Evolutionary conservation across 768 basidiomycete species (phyloP).

Genomic region (Collybiopsis luxurians): DNA sequence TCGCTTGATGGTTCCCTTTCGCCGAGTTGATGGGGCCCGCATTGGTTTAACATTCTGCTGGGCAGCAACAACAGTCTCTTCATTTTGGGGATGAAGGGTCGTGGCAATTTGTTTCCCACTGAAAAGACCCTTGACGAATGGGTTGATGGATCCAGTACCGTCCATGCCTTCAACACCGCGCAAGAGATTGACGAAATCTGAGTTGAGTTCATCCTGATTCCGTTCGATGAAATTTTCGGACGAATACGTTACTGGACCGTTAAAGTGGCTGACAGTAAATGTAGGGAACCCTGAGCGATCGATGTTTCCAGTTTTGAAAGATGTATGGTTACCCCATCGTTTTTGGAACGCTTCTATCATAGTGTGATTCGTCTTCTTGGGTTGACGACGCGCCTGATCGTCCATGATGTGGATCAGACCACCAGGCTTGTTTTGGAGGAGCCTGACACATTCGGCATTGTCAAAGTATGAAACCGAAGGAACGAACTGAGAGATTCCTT

Average conservation of each 20-base stretch:
- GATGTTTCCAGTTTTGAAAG: constrained; percentile 78
- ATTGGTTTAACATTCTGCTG: constrained; percentile 94
- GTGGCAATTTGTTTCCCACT: constrained; percentile 87
- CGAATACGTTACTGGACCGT: constrained; percentile 89
- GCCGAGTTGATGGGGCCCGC: constrained; percentile 85
- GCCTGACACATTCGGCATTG: constrained; percentile 84
- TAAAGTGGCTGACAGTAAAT: constrained; percentile 91
- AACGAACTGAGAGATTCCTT: constrained; percentile 71
- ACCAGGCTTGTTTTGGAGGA: constrained; percentile 83
- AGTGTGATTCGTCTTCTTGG: constrained; percentile 89
- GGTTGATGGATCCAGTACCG: constrained; percentile 78
- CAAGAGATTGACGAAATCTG: constrained; percentile 89
- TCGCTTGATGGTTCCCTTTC: constrained; percentile 72
- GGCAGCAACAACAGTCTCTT: constrained; percentile 93
- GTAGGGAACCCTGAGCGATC: constrained; percentile 80
- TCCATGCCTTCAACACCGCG: constrained; percentile 68
- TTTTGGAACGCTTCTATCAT: constrained; percentile 96
- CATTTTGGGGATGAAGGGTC: constrained; percentile 86
- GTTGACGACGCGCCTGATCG: constrained; percentile 83
- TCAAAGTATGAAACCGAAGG: constrained; percentile 82
- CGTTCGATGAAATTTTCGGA: constrained; percentile 86
- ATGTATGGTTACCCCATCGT: constrained; percentile 90
- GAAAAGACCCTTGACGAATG: constrained; percentile 90
- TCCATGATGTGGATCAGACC: constrained; percentile 98
- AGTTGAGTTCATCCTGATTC: constrained; percentile 86